Evolutionary conservation across 208 protist species (phyloP).

Genomic region (Naegleria lovaniensis): DNA sequence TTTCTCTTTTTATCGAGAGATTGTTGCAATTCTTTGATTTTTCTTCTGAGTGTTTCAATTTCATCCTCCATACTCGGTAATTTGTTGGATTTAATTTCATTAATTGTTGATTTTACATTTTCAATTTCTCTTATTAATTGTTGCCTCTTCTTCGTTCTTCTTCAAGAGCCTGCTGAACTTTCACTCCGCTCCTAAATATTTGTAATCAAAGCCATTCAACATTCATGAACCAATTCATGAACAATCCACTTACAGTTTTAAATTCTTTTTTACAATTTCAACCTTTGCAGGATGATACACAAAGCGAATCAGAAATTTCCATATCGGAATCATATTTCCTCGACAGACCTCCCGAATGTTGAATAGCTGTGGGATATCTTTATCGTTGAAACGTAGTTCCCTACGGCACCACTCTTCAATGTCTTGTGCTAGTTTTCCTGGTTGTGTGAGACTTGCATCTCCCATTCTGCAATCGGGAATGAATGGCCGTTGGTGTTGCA

Average conservation of each 20-base stretch:
- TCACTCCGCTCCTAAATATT: neutral
- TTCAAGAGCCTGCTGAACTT: neutral
- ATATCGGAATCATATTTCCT: slow-evolving; percentile 10
- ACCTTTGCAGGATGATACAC: neutral
- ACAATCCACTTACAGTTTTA: neutral
- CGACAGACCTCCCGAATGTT: neutral
- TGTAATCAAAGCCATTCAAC: too few species aligned
- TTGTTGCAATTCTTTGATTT: neutral
- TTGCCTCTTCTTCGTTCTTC: neutral
- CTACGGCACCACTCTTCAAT: neutral
- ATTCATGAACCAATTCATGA: neutral
- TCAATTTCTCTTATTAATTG: neutral
- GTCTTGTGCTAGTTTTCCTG: neutral
- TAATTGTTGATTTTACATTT: neutral
- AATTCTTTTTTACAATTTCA: neutral
- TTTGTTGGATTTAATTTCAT: neutral
- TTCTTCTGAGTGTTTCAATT: neutral
- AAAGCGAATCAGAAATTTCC: neutral
- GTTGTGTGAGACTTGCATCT: neutral
- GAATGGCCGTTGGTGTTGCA: neutral
- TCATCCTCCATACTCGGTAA: neutral
- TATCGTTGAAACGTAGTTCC: neutral
- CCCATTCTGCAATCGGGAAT: neutral
- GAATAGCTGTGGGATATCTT: neutral
- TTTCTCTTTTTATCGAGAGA: neutral